phyloP scores from a whole-genome alignment of 2,329 filamentous ascomycete species.

The Fusarium agapanthi region DNA sequence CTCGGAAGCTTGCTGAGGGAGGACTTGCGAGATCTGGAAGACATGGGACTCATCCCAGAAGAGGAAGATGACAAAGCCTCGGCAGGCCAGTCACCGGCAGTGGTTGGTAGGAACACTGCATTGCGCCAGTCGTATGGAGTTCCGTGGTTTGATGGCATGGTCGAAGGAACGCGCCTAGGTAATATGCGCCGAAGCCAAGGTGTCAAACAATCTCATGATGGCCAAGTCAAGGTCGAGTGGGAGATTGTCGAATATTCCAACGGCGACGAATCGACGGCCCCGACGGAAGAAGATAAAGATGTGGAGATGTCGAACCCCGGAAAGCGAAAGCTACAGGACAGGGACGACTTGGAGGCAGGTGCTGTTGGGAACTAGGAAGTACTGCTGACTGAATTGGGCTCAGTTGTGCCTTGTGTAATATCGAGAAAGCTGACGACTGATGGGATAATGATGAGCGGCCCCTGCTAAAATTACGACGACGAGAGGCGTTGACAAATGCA shows the following conservation, averaged over 20 bases:
- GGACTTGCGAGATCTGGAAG: slow-evolving; percentile 77
- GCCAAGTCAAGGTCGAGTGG: slow-evolving; percentile 77
- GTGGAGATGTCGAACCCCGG: slow-evolving; percentile 47
- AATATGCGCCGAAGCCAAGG: slow-evolving; percentile 70
- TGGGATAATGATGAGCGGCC: slow-evolving; percentile 14
- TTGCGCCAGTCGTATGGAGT: slow-evolving; percentile 71
- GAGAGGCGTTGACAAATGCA: background rate
- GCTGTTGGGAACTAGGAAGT: slow-evolving; percentile 7
- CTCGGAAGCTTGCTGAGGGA: slow-evolving; percentile 78
- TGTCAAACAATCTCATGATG: slow-evolving; percentile 64
- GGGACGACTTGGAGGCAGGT: slow-evolving; percentile 44
- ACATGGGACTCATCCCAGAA: slow-evolving; percentile 75
- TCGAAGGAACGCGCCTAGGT: slow-evolving; percentile 78
- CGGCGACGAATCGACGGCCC: slow-evolving; percentile 37
- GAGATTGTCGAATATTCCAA: slow-evolving; percentile 80
- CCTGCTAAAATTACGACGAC: background rate
- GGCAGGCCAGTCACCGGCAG: background rate
- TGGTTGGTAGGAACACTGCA: slow-evolving; percentile 44
- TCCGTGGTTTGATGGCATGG: slow-evolving; percentile 86
- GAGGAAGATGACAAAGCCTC: slow-evolving; percentile 42
- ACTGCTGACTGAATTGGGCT: background rate
- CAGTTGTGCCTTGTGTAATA: slow-evolving; percentile 4
- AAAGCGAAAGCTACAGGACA: slow-evolving; percentile 63
- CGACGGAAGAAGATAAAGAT: slow-evolving; percentile 47
- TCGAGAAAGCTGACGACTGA: background rate